Base-by-base conservation (phyloP, 306 rosid species). In the Citrullus colocynthis region DNA sequence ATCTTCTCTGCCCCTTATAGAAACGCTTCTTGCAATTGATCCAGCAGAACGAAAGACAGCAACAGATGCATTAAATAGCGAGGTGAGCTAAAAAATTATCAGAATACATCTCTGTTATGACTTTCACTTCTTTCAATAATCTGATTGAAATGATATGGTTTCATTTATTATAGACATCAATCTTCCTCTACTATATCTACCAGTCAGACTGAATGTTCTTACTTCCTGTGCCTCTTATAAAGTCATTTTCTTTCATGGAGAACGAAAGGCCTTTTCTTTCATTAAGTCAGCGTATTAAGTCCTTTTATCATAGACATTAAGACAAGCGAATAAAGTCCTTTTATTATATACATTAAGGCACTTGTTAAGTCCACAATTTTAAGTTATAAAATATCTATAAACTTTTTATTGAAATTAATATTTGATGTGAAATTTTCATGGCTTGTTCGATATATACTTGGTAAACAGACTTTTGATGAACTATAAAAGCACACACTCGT, bases 1-100 rank as follows among this genome's bases (percentile, higher is more conserved):
- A 48, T 85, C 89, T 65, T 84, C 95, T 11, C 85, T 88, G 78
- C 81, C 86, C 64, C 95, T 90, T 78, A 81, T 86, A 44, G 92
- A 90, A 76, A 81, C 85, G 42, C 92, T 90, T 84, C 95, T 90
- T 65, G 92, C 92, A 61, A 85, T 84, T 85, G 92, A 90, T 85
- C 95, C 95, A 57, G 90, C 78, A 64, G 92, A 88, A 78, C 86
- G 95, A 77, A 79, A 80, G 83, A 87, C 89, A 9, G 90, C 92
- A 80, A 86, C 95, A 37, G 87, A 77, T 74, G 95, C 92, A 77
- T 80, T 90, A 70, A 75, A 81, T 72, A 88, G 88, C 78, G 90
- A 88, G 89, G 95, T 90, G 81, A 79, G 90, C 41, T 81, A 21
- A 66, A 72, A 16, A 78, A 61, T 78, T 54, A 72, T 32, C 67